Conservation (phyloP, 2,329 filamentous ascomycete genomes). For the Cladophialophora exuberans region DNA sequence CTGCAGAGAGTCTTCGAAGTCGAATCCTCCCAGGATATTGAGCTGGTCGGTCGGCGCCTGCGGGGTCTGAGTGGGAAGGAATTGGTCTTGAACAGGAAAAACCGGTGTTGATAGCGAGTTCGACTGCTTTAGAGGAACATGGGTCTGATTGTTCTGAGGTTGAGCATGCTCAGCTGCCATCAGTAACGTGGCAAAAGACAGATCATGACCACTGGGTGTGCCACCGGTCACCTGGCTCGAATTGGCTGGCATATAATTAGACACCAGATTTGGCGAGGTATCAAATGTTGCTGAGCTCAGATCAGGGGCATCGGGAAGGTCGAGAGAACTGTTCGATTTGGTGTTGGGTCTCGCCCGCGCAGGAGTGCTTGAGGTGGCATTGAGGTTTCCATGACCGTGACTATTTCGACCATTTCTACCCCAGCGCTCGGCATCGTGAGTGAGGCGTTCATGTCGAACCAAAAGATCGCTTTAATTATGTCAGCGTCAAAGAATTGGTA, state of each 20-base stretch:
- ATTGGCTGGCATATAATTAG: slow-evolving; percentile 18
- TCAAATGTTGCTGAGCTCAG: slow-evolving; percentile 13
- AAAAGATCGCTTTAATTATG: slow-evolving; percentile 41
- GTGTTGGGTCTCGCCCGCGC: slow-evolving; percentile 12
- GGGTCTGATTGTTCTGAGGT: slow-evolving; percentile 39
- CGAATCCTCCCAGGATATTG: slow-evolving; percentile 36
- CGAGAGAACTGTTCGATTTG: slow-evolving; percentile 4
- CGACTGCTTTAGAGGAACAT: slow-evolving; percentile 17
- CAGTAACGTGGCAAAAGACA: slow-evolving; percentile 44
- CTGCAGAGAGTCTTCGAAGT: slow-evolving; percentile 41
- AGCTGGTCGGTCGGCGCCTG: slow-evolving; percentile 42
- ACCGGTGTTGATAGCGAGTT: slow-evolving; percentile 17
- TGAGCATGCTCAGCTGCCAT: slow-evolving; percentile 47
- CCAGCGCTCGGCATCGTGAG: slow-evolving; percentile 37
- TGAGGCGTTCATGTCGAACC: slow-evolving; percentile 45
- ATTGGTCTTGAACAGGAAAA: slow-evolving; percentile 21
- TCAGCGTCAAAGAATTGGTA: slow-evolving; percentile 19
- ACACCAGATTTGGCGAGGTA: slow-evolving; percentile 28
- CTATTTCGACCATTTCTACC: slow-evolving; percentile 24
- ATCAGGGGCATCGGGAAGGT: slow-evolving; percentile 11
- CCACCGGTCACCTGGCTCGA: slow-evolving; percentile 6
- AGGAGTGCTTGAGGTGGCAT: not conserved
- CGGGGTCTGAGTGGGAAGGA: slow-evolving; percentile 42
- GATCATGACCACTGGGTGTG: slow-evolving; percentile 32
- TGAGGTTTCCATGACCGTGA: slow-evolving; percentile 34